These are phyloP conservation scores for Heterobasidion occidentale DNA, from an alignment of 1,284 basidiomycete species.

Conservation along the genomic window DNA sequence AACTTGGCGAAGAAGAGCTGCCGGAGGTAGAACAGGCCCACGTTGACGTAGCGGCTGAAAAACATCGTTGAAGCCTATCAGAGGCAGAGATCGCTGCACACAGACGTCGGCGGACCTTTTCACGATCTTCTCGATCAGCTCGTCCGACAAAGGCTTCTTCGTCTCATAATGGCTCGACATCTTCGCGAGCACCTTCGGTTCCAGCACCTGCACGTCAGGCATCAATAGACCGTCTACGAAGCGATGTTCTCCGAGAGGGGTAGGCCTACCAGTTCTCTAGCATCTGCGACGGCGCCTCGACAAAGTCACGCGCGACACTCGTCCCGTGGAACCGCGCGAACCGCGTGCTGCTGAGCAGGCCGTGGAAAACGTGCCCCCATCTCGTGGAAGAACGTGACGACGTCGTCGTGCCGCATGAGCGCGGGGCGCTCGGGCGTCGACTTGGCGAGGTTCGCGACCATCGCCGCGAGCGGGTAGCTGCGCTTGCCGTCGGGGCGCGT, in stretches of 20 bases:
- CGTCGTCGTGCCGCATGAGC: slow-evolving; percentile 76
- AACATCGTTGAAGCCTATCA: neutral
- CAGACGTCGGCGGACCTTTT: slow-evolving; percentile 42
- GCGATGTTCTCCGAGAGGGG: neutral
- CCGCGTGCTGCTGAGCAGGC: slow-evolving; percentile 63
- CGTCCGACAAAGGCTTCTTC: slow-evolving; percentile 60
- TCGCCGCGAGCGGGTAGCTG: slow-evolving; percentile 67
- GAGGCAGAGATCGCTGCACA: neutral
- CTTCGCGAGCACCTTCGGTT: slow-evolving; percentile 61
- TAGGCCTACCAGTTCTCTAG: slow-evolving; percentile 72
- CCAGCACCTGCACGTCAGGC: slow-evolving; percentile 54
- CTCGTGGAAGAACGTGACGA: slow-evolving; percentile 76
- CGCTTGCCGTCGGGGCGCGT: slow-evolving; percentile 44
- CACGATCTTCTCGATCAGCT: slow-evolving; percentile 74
- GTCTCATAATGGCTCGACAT: slow-evolving; percentile 79
- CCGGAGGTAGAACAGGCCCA: slow-evolving; percentile 73
- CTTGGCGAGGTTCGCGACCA: slow-evolving; percentile 87
- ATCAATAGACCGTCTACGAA: neutral
- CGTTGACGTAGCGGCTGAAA: slow-evolving; percentile 67
- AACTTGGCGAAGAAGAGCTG: slow-evolving; percentile 80
- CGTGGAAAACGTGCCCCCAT: slow-evolving; percentile 90
- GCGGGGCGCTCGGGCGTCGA: slow-evolving; percentile 73
- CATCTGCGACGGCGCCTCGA: slow-evolving; percentile 86
- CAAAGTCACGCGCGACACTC: slow-evolving; percentile 74
- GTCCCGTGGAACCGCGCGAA: slow-evolving; percentile 79